These are phyloP conservation scores for Talaromyces sp. DNA, from an alignment of 2,329 filamentous ascomycete genomes.

Conservation along the genomic window DNA sequence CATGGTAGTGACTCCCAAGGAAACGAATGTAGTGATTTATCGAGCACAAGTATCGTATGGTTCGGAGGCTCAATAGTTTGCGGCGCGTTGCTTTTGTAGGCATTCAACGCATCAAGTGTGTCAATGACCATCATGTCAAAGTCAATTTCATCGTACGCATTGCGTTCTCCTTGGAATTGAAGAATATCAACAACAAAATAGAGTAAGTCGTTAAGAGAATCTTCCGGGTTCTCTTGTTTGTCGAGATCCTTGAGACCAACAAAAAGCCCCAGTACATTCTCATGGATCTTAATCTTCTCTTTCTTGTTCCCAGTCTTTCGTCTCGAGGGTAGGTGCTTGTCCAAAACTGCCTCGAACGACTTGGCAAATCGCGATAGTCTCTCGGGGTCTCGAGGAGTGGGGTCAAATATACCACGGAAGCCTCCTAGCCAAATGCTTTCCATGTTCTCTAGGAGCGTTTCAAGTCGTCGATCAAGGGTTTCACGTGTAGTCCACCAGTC, in stretches of 20 bases:
- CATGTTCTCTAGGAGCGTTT: slow-evolving; percentile 74
- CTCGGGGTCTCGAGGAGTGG: slow-evolving; percentile 57
- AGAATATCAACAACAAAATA: slow-evolving; percentile 96
- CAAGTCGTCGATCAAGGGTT: slow-evolving; percentile 69
- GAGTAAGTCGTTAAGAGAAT: slow-evolving; percentile 82
- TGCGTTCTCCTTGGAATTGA: slow-evolving; percentile 92
- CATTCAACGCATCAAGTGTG: slow-evolving; percentile 74
- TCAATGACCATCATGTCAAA: slow-evolving; percentile 89
- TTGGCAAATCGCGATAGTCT: slow-evolving; percentile 70
- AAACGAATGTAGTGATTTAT: slow-evolving; percentile 84
- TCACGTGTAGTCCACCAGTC: slow-evolving; percentile 90
- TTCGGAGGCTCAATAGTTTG: slow-evolving; percentile 23
- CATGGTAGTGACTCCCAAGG: slow-evolving; percentile 96
- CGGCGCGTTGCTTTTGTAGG: slow-evolving; percentile 60
- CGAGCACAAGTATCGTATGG: slow-evolving; percentile 84
- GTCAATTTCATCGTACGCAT: slow-evolving; percentile 96
- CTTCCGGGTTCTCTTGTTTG: slow-evolving; percentile 71
- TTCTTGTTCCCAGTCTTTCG: slow-evolving; percentile 51
- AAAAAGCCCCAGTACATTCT: slow-evolving; percentile 77
- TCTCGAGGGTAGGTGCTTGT: slow-evolving; percentile 80
- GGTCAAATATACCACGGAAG: slow-evolving; percentile 90
- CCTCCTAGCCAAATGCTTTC: slow-evolving; percentile 94
- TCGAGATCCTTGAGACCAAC: slow-evolving; percentile 74
- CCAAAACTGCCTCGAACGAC: slow-evolving; percentile 71
- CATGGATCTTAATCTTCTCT: slow-evolving; percentile 52